Evolutionary conservation across 2,329 filamentous ascomycete species (phyloP), one percentile per base, ranked within the genome.

Genomic region (Colletotrichum lentis): DNA sequence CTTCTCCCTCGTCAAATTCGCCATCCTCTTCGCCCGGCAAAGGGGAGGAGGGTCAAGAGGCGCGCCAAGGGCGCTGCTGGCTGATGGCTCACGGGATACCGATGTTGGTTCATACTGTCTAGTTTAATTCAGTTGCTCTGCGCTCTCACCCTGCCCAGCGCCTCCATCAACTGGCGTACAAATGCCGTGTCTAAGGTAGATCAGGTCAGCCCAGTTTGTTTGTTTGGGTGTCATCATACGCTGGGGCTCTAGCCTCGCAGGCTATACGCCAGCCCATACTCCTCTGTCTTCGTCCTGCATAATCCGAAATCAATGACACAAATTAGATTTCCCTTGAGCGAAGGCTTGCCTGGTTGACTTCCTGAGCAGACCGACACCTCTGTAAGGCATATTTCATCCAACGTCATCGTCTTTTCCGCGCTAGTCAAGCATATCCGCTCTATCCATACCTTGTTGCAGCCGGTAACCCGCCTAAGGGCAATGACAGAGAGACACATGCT

Each of bases 171-270:
- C 58, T 66, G 59, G 58, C 58, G 50, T 43, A 12, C 49, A 4
- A 44, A 43, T 52, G 22, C 52, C 46, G 44, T 18, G 60, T 57
- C 39, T 41, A n/a, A 41, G 57, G 35, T 43, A 20, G 22, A 52
- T 43, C 53, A 47, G 20, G 5, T 43, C 49, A 54, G 53, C 54
- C 46, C 53, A 64, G 60, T 31, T 58, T 58, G 43, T 27, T 46
- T 58, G 43, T 31, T 58, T 58, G 55, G n/a, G 35, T 58, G 43
- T 47, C 43, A 58, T 46, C 31, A 31, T 52, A 47, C 27, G 20
- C 55, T 8, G 24, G 22, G 24, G 27, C 52, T 20, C 22, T 27
- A 50, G 14, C 8, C 43, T 46, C 52, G 31, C 59, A 57, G 47
- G 20, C 60, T 37, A 44, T 31, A 16, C 16, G 14, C 18, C 8